phyloP scores from a whole-genome alignment of 306 rosid species.

The Quercus cerris region DNA sequence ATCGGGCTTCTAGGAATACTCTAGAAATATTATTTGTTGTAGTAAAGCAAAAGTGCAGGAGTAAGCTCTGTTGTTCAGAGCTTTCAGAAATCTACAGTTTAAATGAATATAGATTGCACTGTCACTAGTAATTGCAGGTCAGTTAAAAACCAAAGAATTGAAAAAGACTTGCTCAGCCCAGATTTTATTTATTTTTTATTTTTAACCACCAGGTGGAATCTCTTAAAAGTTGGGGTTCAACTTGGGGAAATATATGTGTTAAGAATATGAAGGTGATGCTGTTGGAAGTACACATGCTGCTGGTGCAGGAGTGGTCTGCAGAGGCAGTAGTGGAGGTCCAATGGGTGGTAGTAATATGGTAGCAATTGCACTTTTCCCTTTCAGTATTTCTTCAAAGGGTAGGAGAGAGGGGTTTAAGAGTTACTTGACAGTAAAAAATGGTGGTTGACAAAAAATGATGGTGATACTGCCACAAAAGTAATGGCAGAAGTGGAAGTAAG shows the following conservation, averaged over 20 bases:
- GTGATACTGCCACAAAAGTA: neutral
- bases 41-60: neutral
- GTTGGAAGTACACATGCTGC: neutral
- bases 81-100: neutral
- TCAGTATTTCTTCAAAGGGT: neutral
- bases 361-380: neutral
- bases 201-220: neutral
- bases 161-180: neutral
- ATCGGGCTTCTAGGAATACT: neutral
- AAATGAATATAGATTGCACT: neutral
- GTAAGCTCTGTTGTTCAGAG: neutral
- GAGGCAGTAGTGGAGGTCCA: neutral
- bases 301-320: neutral
- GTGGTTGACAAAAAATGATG: neutral
- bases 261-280: neutral
- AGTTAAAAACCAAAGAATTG: neutral
- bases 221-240: neutral
- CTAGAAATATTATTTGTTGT: neutral
- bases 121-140: neutral
- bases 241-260: neutral
- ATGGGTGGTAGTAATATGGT: neutral
- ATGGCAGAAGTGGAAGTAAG: neutral
- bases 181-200: neutral
- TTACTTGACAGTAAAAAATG: neutral
- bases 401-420: neutral